These are phyloP conservation scores for Penicillium sp. DNA, from an alignment of 2,329 filamentous ascomycete species.

Conservation along the genomic window DNA sequence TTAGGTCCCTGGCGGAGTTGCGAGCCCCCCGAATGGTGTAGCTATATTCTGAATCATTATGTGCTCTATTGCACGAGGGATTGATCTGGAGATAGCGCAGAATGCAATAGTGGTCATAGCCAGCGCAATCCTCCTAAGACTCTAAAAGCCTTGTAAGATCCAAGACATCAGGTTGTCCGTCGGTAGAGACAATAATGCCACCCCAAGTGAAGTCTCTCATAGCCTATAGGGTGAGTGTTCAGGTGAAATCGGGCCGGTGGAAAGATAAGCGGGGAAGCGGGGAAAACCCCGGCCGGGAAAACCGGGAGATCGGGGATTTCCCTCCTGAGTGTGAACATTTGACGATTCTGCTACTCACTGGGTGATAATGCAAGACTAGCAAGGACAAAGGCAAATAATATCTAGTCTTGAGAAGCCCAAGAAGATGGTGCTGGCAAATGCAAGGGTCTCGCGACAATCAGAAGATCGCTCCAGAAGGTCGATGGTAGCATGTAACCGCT, in stretches of 20 bases:
- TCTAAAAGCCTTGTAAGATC: neutral
- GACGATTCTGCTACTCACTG: neutral
- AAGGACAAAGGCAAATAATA: neutral
- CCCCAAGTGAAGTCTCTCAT: too few species aligned
- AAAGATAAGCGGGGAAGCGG: constrained; percentile 1
- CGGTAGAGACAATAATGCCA: too few species aligned
- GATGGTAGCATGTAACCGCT: constrained; percentile 38
- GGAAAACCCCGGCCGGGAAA: too few species aligned
- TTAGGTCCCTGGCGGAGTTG: constrained; percentile 46
- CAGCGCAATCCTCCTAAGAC: neutral
- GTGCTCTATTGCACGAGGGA: neutral
- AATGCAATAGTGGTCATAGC: neutral
- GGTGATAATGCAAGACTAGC: neutral
- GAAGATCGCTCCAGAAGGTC: constrained; percentile 26
- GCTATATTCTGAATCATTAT: constrained; percentile 40
- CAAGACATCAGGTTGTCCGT: neutral
- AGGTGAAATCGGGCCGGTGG: neutral
- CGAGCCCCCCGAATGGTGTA: constrained; percentile 46
- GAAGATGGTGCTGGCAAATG: constrained; percentile 18
- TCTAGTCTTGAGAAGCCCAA: neutral
- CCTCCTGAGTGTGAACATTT: neutral
- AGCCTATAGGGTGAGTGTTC: too few species aligned
- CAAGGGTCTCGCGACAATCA: constrained; percentile 14
- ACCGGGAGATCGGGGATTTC: constrained; percentile 1
- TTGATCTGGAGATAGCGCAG: neutral